Conservation (phyloP, 495 filamentous ascomycete genomes). For the Daldinia vernicosa region DNA sequence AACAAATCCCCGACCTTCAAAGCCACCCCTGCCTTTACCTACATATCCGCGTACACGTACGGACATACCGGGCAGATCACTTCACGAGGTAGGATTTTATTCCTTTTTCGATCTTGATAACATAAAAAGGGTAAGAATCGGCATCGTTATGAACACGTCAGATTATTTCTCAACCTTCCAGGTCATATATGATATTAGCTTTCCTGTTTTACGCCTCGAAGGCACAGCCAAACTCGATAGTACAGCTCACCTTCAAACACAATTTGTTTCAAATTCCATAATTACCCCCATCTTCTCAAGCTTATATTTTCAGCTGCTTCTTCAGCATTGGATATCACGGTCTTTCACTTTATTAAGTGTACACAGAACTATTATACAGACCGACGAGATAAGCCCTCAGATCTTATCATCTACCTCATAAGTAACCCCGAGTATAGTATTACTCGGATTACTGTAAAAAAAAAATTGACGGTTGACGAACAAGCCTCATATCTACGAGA, state of each 20-base stretch:
- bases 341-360: not conserved
- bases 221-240: not conserved
- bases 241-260: constrained; percentile 12
- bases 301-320: not conserved
- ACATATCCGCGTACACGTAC: not conserved
- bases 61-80: not conserved
- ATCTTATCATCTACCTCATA: too few species aligned
- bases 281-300: not conserved
- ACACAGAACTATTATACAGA: not conserved
- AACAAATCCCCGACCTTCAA: not conserved
- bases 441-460: not conserved
- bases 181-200: not conserved
- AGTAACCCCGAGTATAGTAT: not conserved
- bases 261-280: constrained; percentile 17
- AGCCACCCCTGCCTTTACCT: not conserved
- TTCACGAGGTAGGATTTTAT: not conserved
- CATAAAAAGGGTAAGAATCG: not conserved
- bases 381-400: too few species aligned
- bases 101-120: not conserved
- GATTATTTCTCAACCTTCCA: not conserved
- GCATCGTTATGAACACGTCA: not conserved
- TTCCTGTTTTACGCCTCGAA: not conserved
- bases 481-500: not conserved
- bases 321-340: not conserved
- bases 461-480: not conserved